phyloP scores from a whole-genome alignment of 805 yeast species.

The Crinitomyces ghanaensis region DNA sequence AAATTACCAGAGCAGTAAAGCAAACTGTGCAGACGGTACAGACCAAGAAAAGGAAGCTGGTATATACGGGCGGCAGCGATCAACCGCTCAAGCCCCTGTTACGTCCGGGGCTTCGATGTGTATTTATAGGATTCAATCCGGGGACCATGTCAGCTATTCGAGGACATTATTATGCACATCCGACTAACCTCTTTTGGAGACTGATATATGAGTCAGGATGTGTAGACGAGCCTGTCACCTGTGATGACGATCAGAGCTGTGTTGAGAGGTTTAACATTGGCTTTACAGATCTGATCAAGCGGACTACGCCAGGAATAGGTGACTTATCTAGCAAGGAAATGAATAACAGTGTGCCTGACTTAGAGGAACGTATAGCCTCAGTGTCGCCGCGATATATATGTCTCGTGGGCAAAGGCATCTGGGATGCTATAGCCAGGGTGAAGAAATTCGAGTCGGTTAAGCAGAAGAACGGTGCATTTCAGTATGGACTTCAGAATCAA shows the following conservation, averaged over 20 bases:
- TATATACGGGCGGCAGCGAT: too few species aligned
- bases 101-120: constrained; percentile 26
- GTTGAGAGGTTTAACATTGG: constrained; percentile 43
- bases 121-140: constrained; percentile 67
- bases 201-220: constrained; percentile 43
- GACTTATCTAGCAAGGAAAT: constrained; percentile 45
- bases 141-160: constrained; percentile 47
- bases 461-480: constrained; percentile 28
- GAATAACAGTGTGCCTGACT: constrained; percentile 40
- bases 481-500: constrained; percentile 41
- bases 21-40: too few species aligned
- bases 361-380: constrained; percentile 34
- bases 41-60: too few species aligned
- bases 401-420: constrained; percentile 63
- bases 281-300: constrained; percentile 55
- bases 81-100: constrained; percentile 18
- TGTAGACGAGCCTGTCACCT: constrained; percentile 25
- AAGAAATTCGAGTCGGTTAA: constrained; percentile 26
- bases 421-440: constrained; percentile 44
- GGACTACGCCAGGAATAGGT: constrained; percentile 50
- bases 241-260: constrained; percentile 31
- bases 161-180: constrained; percentile 69
- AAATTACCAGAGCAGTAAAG: too few species aligned
- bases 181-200: constrained; percentile 57
- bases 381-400: constrained; percentile 37